Evolutionary conservation across 2,329 filamentous ascomycete species (phyloP).

Genomic region (Epichloe sylvatica): DNA sequence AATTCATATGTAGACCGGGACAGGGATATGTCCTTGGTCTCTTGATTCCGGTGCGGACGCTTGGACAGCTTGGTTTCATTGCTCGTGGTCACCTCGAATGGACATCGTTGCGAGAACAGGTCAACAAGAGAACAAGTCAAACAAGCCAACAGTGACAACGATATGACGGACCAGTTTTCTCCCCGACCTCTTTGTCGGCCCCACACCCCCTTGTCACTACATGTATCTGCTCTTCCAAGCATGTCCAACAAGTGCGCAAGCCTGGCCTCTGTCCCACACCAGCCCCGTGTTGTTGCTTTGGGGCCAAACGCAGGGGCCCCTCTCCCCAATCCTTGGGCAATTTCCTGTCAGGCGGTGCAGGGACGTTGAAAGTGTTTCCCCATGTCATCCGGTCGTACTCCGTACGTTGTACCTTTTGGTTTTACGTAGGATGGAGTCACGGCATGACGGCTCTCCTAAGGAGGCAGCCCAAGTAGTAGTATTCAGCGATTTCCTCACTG

Average conservation of each 20-base stretch:
- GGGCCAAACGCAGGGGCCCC: too few species aligned
- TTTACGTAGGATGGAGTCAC: not conserved
- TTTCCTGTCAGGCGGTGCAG: constrained; percentile 3
- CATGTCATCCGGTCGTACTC: too few species aligned
- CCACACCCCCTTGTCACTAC: constrained; percentile 3
- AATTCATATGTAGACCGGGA: too few species aligned
- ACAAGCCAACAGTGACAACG: not conserved
- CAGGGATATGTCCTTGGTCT: not conserved
- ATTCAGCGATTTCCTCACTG: too few species aligned
- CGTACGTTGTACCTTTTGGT: too few species aligned
- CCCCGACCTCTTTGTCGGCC: constrained; percentile 1
- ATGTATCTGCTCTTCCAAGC: not conserved
- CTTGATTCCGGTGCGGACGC: not conserved
- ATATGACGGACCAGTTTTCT: constrained; percentile 3
- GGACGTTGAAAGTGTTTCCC: too few species aligned
- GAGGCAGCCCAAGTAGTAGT: too few species aligned
- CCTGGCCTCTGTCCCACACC: constrained; percentile 6
- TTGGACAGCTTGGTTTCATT: not conserved
- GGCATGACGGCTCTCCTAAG: too few species aligned
- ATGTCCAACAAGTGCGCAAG: not conserved
- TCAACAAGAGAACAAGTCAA: not conserved
- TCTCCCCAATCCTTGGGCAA: constrained; percentile 3
- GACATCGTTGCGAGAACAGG: not conserved
- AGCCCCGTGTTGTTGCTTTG: not conserved
- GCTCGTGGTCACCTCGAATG: not conserved